Evolutionary conservation across 306 rosid genomes (phyloP), one percentile per base, ranked within the genome.

Genomic region (Fragaria vesca): DNA sequence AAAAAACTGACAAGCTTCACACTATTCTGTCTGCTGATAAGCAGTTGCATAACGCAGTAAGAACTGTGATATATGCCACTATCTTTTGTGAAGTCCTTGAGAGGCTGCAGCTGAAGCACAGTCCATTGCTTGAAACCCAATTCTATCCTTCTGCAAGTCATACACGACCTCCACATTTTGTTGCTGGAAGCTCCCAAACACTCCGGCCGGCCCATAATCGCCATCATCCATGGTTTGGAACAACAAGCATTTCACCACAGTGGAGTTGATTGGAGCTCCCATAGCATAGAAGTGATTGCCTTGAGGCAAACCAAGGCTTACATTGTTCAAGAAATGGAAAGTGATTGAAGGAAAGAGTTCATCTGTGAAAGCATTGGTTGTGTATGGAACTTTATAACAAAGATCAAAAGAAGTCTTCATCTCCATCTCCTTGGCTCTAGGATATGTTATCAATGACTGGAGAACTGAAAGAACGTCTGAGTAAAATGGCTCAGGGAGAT

Each of bases 111-210:
- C 76, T 45, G 83, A 81, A 72, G 84, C 87, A 78, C 89, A 85
- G 26, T 87, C 91, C 89, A 73, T 87, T 0, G 57, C 63, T 26
- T 75, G 87, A 78, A 87, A 83, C 51, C 91, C 91, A 63, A 87
- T 71, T 75, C 89, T 83, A 67, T 85, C 87, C 32, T 82, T 81
- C 84, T 76, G 86, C 79, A 85, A 73, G 70, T 87, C 91, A 78
- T 87, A 87, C 38, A 87, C 91, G 45, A 87, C 87, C 87, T 87
- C 77, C 72, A 87, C 67, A 69, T 87, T 85, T 69, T 87, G 91
- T 36, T 87, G 91, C 66, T 87, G 91, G 52, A 87, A 87, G 87
- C 84, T 87, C 47, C 91, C 91, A 7, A 87, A 85, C 18, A 85
- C 86, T n/a, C 89, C 91, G 0, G 91, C 89, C 3, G 91, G 91